Conservation (phyloP, 2,329 filamentous ascomycete genomes). For the Passalora sequoiae region DNA sequence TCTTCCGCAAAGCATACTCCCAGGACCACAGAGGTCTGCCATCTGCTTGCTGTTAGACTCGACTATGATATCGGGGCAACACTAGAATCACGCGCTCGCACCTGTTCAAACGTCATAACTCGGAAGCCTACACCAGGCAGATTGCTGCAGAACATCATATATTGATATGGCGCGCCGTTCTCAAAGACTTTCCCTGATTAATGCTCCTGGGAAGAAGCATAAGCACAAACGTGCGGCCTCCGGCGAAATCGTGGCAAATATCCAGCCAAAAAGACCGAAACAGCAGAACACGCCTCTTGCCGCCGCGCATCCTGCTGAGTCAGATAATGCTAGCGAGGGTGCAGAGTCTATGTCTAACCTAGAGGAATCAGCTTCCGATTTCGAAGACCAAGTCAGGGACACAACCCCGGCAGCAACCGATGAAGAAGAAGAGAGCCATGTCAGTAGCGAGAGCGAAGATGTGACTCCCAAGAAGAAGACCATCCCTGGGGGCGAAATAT, state of each 20-base stretch:
- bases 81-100: no score
- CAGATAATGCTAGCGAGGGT: slow-evolving; percentile 26
- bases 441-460: slow-evolving; percentile 33
- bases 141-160: no score
- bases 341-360: slow-evolving; percentile 25
- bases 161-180: background rate
- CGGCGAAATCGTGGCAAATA: background rate
- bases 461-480: slow-evolving; percentile 20
- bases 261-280: slow-evolving; percentile 23
- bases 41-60: no score
- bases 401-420: slow-evolving; percentile 34
- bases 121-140: background rate
- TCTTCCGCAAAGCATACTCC: no score
- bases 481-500: slow-evolving; percentile 29
- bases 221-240: background rate
- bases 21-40: no score
- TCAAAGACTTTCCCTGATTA: background rate
- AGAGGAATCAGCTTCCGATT: slow-evolving; percentile 30
- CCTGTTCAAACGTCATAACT: no score
- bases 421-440: slow-evolving; percentile 32
- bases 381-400: slow-evolving; percentile 35
- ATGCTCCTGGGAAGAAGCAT: background rate
- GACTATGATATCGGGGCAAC: no score
- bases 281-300: slow-evolving; percentile 39
- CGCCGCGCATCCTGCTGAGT: slow-evolving; percentile 46